phyloP scores from a whole-genome alignment of 768 basidiomycete genomes.

The Butyriboletus loyo region DNA sequence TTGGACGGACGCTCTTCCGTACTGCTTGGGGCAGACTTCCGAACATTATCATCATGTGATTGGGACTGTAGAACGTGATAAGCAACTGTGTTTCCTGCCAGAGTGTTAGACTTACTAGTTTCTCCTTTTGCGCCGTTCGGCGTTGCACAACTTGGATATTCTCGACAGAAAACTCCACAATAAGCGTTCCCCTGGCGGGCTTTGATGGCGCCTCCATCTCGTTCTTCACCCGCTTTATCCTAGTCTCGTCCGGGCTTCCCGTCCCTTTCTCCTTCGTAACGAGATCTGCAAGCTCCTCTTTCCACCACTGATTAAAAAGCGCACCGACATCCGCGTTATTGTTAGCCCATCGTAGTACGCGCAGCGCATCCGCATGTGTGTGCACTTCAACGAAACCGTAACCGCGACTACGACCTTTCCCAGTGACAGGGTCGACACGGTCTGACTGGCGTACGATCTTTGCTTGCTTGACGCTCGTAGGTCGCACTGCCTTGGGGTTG shows the following conservation, averaged over 20 bases:
- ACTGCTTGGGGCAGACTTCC: neutral
- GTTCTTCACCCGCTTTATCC: constrained; percentile 58
- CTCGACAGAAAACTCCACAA: constrained; percentile 97
- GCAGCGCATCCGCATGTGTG: constrained; percentile 84
- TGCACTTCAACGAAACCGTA: constrained; percentile 95
- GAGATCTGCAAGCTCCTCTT: constrained; percentile 65
- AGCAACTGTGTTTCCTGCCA: neutral
- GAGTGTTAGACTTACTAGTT: constrained; percentile 17
- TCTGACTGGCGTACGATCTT: constrained; percentile 91
- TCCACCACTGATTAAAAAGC: constrained; percentile 83
- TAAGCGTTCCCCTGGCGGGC: constrained; percentile 49
- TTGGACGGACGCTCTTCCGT: constrained; percentile 38
- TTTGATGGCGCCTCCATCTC: constrained; percentile 44
- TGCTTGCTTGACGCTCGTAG: constrained; percentile 71
- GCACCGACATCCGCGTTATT: constrained; percentile 67
- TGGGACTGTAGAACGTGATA: constrained; percentile 3
- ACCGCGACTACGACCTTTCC: constrained; percentile 85
- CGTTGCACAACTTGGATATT: constrained; percentile 87
- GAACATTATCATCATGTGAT: neutral
- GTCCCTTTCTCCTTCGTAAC: constrained; percentile 52
- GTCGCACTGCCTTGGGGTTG: constrained; percentile 27
- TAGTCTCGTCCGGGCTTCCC: constrained; percentile 45
- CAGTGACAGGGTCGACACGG: constrained; percentile 83
- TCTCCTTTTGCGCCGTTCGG: constrained; percentile 52
- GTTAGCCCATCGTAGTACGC: constrained; percentile 92